Evolutionary conservation across 2,329 filamentous ascomycete species (phyloP).

Genomic region (Diaporthe sp.): DNA sequence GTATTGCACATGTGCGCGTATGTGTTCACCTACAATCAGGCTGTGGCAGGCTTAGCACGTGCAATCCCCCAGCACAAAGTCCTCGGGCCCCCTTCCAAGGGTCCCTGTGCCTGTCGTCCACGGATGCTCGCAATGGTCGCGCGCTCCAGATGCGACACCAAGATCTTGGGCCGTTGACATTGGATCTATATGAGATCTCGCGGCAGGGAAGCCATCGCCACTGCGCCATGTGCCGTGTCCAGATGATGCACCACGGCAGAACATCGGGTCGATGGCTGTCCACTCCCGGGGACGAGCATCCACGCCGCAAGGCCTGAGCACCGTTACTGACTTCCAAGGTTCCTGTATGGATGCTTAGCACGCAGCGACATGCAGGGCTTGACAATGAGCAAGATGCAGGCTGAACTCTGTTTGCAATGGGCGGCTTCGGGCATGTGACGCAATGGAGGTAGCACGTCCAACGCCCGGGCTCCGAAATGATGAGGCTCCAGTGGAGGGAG

Average conservation of each 20-base stretch:
- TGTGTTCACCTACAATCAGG: neutral
- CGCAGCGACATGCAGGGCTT: neutral
- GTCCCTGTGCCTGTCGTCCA: neutral
- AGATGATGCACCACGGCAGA: slow-evolving; percentile 15
- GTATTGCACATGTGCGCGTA: neutral
- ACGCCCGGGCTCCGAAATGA: slow-evolving; percentile 8
- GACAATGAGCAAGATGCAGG: slow-evolving; percentile 10
- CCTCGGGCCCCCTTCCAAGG: neutral
- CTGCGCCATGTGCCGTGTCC: slow-evolving; percentile 7
- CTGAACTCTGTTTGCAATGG: slow-evolving; percentile 20
- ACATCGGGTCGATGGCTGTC: neutral
- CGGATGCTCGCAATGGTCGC: neutral
- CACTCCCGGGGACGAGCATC: neutral
- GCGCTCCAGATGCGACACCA: neutral
- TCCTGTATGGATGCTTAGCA: neutral
- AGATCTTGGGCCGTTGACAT: slow-evolving; percentile 12
- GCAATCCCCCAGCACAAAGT: neutral
- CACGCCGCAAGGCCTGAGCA: neutral
- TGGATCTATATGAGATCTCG: slow-evolving; percentile 7
- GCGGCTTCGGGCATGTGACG: slow-evolving; percentile 6
- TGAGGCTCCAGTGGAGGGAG: slow-evolving; percentile 18
- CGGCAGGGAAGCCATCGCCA: neutral
- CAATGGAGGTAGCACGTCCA: neutral
- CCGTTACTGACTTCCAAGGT: neutral
- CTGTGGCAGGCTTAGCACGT: neutral